Conservation (phyloP, 176 grass and related monocot species). For the Triticum dicoccoides region DNA sequence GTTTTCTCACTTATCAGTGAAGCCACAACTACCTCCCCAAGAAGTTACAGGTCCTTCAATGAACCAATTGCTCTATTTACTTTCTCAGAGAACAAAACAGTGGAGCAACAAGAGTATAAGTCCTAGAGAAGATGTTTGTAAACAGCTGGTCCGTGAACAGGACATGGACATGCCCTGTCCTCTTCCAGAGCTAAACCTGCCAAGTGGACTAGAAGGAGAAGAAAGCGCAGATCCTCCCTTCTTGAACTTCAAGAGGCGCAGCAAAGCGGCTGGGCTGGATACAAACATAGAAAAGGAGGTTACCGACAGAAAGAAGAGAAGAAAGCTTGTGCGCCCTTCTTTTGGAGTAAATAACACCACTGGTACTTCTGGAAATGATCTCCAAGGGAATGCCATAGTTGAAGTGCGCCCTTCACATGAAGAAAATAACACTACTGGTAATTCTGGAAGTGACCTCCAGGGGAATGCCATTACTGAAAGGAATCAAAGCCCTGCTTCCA, state of each 20-base stretch:
- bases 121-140: neutral
- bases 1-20: conserved; percentile 54
- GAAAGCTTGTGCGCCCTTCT: conserved; percentile 61
- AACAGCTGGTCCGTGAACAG: neutral
- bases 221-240: conserved; percentile 36
- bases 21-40: neutral
- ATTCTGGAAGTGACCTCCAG: neutral
- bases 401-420: conserved; percentile 46
- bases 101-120: neutral
- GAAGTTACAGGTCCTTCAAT: conserved; percentile 23
- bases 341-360: conserved; percentile 29
- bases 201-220: neutral
- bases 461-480: neutral
- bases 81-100: conserved; percentile 35
- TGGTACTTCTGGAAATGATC: conserved; percentile 17
- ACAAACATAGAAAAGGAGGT: conserved; percentile 10
- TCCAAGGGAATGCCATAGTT: neutral
- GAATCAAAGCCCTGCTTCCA: neutral
- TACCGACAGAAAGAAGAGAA: conserved; percentile 41
- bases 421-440: conserved; percentile 15
- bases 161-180: neutral
- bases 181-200: conserved; percentile 12
- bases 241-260: conserved; percentile 64
- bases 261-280: conserved; percentile 19
- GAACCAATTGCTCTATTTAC: conserved; percentile 38